Evolutionary conservation across 2,329 filamentous ascomycete genomes (phyloP).

Genomic region (Ceratocystis albifundus): DNA sequence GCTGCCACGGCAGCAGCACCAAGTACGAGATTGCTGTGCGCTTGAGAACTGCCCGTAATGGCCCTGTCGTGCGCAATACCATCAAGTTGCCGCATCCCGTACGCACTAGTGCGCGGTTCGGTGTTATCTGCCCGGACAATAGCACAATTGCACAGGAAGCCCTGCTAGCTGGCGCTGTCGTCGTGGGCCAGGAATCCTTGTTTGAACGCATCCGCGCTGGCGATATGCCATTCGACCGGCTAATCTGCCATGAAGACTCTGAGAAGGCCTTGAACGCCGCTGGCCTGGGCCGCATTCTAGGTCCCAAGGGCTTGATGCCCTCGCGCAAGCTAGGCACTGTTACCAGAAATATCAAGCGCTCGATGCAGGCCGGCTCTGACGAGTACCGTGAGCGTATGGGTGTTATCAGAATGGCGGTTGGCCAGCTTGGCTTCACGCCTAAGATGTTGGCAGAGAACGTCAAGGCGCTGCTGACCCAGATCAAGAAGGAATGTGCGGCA

Average conservation of each 20-base stretch:
- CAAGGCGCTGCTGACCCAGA: conserved; percentile 57
- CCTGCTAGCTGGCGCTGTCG: conserved; percentile 61
- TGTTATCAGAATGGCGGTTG: conserved; percentile 79
- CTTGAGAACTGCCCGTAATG: conserved; percentile 72
- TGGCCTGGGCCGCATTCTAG: conserved; percentile 66
- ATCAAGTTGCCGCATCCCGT: conserved; percentile 82
- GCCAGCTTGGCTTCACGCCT: conserved; percentile 79
- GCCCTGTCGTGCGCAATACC: conserved; percentile 75
- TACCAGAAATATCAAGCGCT: conserved; percentile 62
- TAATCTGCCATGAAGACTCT: conserved; percentile 73
- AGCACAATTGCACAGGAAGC: conserved; percentile 65
- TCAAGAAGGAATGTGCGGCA: conserved; percentile 68
- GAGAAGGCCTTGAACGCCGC: conserved; percentile 71
- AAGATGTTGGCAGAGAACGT: conserved; percentile 78
- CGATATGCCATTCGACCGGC: conserved; percentile 75
- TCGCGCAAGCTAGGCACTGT: conserved; percentile 79
- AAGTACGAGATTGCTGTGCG: conserved; percentile 89
- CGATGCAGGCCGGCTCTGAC: conserved; percentile 67
- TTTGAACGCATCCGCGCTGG: conserved; percentile 66
- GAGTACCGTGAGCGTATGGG: conserved; percentile 80
- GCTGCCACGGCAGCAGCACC: conserved; percentile 54
- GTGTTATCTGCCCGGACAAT: conserved; percentile 78
- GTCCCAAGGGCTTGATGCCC: conserved; percentile 87
- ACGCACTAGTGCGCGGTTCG: conserved; percentile 77
- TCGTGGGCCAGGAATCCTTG: conserved; percentile 75